Conservation (phyloP, 495 filamentous ascomycete genomes). For the Hypoxylon crocopeplum region DNA sequence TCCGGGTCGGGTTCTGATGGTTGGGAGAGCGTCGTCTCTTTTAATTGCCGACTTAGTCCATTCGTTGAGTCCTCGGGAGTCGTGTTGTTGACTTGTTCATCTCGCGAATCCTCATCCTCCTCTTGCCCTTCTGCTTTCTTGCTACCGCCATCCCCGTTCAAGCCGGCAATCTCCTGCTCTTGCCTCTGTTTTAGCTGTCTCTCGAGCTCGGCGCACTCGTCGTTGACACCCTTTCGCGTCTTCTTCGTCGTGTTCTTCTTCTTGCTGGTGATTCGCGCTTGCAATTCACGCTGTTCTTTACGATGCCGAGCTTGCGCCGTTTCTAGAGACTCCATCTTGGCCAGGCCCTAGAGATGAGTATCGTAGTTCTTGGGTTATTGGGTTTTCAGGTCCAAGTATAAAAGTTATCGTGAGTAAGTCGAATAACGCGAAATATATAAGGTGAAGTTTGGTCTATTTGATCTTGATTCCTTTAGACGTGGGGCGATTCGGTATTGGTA, state of each 20-base stretch:
- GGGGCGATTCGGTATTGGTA: too few relatives aligned
- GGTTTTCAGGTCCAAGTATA: too few relatives aligned
- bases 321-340: slow-evolving; percentile 63
- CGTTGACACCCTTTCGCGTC: slow-evolving; percentile 86
- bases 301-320: slow-evolving; percentile 79
- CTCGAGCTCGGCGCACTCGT: slow-evolving; percentile 81
- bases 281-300: slow-evolving; percentile 87
- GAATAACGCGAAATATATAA: too few relatives aligned
- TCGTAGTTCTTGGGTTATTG: neutral
- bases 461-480: too few relatives aligned
- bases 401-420: too few relatives aligned
- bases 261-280: slow-evolving; percentile 85
- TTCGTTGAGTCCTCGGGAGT: slow-evolving; percentile 20
- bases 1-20: slow-evolving; percentile 17
- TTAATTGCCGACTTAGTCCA: slow-evolving; percentile 22
- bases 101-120: slow-evolving; percentile 22
- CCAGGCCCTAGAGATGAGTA: neutral
- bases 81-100: slow-evolving; percentile 22
- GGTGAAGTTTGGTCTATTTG: too few relatives aligned
- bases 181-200: slow-evolving; percentile 71
- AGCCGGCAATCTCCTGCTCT: slow-evolving; percentile 64
- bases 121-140: slow-evolving; percentile 30
- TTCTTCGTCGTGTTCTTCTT: slow-evolving; percentile 97
- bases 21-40: slow-evolving; percentile 23
- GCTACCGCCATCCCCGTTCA: slow-evolving; percentile 52